Evolutionary conservation across 2,329 filamentous ascomycete genomes (phyloP).

Genomic region (Fusarium piperis): DNA sequence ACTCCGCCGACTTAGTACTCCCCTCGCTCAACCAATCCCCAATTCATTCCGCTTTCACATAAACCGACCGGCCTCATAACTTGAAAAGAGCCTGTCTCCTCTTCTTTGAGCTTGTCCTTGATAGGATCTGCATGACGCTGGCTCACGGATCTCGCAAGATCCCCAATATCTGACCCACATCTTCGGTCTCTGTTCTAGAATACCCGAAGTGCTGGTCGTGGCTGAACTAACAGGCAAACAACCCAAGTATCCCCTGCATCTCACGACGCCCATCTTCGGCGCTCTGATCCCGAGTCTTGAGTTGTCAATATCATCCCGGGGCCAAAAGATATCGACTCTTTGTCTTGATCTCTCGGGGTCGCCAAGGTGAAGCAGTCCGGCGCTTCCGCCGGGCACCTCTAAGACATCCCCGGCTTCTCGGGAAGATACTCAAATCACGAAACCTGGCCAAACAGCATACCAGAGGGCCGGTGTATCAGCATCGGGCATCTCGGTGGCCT

Average conservation of each 20-base stretch:
- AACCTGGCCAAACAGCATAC: constrained; percentile 17
- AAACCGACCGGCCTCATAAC: neutral
- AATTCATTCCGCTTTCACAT: constrained; percentile 10
- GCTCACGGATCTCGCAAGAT: neutral
- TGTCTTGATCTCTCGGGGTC: constrained; percentile 28
- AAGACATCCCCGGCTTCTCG: constrained; percentile 35
- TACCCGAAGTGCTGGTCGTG: constrained; percentile 34
- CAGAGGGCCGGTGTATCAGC: constrained; percentile 12
- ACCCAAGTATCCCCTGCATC: constrained; percentile 22
- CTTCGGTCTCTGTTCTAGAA: constrained; percentile 21
- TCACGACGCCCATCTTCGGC: constrained; percentile 8
- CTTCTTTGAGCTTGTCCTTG: neutral
- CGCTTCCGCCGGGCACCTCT: constrained; percentile 36
- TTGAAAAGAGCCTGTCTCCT: constrained; percentile 4
- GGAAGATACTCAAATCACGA: constrained; percentile 26
- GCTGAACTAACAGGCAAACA: constrained; percentile 37
- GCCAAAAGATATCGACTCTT: constrained; percentile 10
- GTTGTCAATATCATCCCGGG: neutral
- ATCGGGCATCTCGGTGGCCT: neutral
- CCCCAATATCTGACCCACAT: constrained; percentile 33
- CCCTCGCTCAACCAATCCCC: constrained; percentile 21
- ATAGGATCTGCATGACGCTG: neutral
- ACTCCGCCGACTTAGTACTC: constrained; percentile 26
- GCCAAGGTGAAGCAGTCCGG: constrained; percentile 37
- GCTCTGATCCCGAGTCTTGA: constrained; percentile 5